Percentiles rank a stretch among this genome's conserved stretches.
Evolutionary conservation across 1,284 basidiomycete species (phyloP).

Genomic region (Stygiomarasmius scandens): DNA sequence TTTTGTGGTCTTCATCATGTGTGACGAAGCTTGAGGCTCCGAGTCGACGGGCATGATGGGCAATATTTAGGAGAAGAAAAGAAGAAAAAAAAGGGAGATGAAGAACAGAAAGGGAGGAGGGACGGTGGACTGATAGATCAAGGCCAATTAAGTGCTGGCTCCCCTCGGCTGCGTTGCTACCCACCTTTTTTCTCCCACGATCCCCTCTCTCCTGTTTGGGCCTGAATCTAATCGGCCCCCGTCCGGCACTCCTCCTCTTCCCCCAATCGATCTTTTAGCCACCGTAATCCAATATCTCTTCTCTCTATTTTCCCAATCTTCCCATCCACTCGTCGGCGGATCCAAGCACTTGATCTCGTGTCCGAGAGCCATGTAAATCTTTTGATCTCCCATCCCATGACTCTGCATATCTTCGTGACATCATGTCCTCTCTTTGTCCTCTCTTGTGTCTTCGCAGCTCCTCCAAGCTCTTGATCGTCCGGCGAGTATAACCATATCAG

Average conservation of each 20-base stretch:
- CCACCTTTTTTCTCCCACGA: constrained; percentile 27
- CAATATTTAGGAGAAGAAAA: constrained; percentile 21
- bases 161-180: constrained; percentile 42
- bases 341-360: too few species aligned
- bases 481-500: too few species aligned
- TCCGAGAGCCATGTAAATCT: too few species aligned
- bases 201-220: constrained; percentile 36
- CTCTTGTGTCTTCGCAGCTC: too few species aligned
- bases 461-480: too few species aligned
- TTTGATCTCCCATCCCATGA: too few species aligned
- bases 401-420: too few species aligned
- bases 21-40: constrained; percentile 66
- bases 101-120: constrained; percentile 27
- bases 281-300: too few species aligned
- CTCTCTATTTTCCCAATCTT: too few species aligned
- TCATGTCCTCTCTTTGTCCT: too few species aligned
- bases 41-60: constrained; percentile 40
- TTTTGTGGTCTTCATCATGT: constrained; percentile 97
- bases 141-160: constrained; percentile 33
- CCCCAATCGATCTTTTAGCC: constrained; percentile 28
- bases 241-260: neutral
- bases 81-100: constrained; percentile 27
- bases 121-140: constrained; percentile 22
- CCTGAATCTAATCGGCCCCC: constrained; percentile 13
- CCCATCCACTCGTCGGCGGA: too few species aligned